Evolutionary conservation across 768 basidiomycete species (phyloP), one percentile per base, ranked within the genome.

Genomic region (Russula foetens): DNA sequence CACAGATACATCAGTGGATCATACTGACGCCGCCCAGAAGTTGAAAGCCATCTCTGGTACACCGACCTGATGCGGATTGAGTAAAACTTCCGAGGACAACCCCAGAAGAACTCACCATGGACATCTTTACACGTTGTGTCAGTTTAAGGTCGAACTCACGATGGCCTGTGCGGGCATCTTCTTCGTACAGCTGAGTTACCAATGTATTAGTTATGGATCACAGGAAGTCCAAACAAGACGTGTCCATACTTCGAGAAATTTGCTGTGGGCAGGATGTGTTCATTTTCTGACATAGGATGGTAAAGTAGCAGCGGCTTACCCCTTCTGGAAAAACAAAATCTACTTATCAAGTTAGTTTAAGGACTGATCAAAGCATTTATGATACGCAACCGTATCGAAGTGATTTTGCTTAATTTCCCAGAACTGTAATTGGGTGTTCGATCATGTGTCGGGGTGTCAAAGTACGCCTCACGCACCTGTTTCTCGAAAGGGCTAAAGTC

Each of bases 301-400:
- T 39, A 24, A 7, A 23, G 7, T 39, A 57, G 1, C 19, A n/a
- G 26, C 28, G 61, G 65, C 72, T 49, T 66, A 88, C 88, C 97
- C 97, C 83, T 99, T 98, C 74, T 99, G 97, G 75, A 98, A 99
- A 78, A 98, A 98, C 49, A 98, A 73, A 45, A 97, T 80, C 86
- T 88, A 65, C 11, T 24, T 24, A 19, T 45, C 23, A 7, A 21
- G 51, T 56, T 29, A 60, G 67, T 39, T 44, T 45, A 61, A 47
- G 45, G 44, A 54, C 60, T 55, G 70, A 66, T 71, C 67, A 59
- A 62, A 70, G 53, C 65, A 43, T 31, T 45, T 24, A 5, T 44
- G 19, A 19, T 7, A 33, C 66, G 71, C 63, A 67, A 90, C 88
- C 19, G 97, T 99, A 73, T 99, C 97, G 70, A 84, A 98, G 70